A percentile compares a stretch with the other conserved stretches of the same genome.
Evolutionary conservation across 2,329 filamentous ascomycete species (phyloP).

Genomic region (Pestalotiopsis sp.): DNA sequence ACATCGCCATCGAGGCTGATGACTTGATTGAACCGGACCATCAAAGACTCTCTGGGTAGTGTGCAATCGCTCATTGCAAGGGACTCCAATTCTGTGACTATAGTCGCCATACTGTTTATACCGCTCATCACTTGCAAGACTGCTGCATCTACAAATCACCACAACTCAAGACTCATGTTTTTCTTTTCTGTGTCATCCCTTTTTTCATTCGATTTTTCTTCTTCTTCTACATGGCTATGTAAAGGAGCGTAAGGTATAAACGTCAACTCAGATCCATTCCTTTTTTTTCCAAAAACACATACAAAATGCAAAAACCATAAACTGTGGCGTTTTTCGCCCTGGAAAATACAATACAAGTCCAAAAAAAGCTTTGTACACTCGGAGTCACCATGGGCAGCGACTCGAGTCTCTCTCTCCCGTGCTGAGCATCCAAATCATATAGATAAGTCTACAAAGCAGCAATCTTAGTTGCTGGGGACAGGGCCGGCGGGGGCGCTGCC

Average conservation of each 20-base stretch:
- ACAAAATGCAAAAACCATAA: background rate
- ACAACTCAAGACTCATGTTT: too few species aligned
- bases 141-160: too few species aligned
- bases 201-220: background rate
- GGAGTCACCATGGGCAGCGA: too few species aligned
- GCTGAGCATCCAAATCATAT: too few species aligned
- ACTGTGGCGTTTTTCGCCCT: background rate
- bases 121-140: too few species aligned
- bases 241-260: background rate
- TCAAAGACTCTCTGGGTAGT: too few species aligned
- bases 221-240: background rate
- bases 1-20: constrained; percentile 25
- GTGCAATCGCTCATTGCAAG: too few species aligned
- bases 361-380: too few species aligned
- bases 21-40: constrained; percentile 23
- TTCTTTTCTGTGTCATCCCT: background rate
- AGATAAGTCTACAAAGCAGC: background rate
- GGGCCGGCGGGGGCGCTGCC: background rate
- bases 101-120: too few species aligned
- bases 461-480: background rate
- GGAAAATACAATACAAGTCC: background rate
- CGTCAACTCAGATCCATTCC: background rate
- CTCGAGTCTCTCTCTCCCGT: background rate
- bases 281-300: background rate
- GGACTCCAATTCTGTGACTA: too few species aligned